Conservation (phyloP, 495 filamentous ascomycete species). For the Penicillium argentinense region DNA sequence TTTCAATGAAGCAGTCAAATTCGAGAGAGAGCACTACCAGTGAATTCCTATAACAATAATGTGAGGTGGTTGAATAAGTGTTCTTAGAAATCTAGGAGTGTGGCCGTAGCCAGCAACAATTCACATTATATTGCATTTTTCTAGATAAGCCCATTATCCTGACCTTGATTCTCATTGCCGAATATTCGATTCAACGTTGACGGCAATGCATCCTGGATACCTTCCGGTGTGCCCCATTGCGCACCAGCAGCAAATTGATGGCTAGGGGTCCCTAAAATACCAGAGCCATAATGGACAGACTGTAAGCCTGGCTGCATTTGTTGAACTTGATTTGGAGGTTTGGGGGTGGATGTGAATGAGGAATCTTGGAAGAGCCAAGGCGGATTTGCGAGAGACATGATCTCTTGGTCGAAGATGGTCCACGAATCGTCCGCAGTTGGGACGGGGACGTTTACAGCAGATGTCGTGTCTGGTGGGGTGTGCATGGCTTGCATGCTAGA, state of each 20-base stretch:
- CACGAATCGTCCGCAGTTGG: slow-evolving; percentile 30
- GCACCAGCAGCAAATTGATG: slow-evolving; percentile 9
- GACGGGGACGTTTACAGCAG: slow-evolving; percentile 21
- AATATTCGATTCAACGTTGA: slow-evolving; percentile 26
- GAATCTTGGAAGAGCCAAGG: slow-evolving; percentile 31
- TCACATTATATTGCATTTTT: too few relatives aligned
- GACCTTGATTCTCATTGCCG: slow-evolving; percentile 15
- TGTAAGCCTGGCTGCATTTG: background rate
- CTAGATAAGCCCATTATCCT: slow-evolving; percentile 5
- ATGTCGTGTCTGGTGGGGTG: slow-evolving; percentile 32
- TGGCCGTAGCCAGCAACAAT: too few relatives aligned
- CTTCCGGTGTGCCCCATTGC: slow-evolving; percentile 11
- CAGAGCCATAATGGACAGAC: slow-evolving; percentile 10
- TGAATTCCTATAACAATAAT: too few relatives aligned
- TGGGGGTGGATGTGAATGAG: slow-evolving; percentile 5
- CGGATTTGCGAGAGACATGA: slow-evolving; percentile 34
- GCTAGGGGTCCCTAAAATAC: background rate
- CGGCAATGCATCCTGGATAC: slow-evolving; percentile 13
- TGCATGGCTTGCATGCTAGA: slow-evolving; percentile 41
- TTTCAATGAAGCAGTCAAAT: too few relatives aligned
- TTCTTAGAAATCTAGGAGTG: too few relatives aligned
- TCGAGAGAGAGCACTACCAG: too few relatives aligned
- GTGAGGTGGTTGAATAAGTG: too few relatives aligned
- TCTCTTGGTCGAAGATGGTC: slow-evolving; percentile 44
- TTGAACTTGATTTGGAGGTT: slow-evolving; percentile 1